These are phyloP conservation scores for Suaeda aralocaspica DNA, from an alignment of 148 eudicot genomes.

Conservation along the genomic window DNA sequence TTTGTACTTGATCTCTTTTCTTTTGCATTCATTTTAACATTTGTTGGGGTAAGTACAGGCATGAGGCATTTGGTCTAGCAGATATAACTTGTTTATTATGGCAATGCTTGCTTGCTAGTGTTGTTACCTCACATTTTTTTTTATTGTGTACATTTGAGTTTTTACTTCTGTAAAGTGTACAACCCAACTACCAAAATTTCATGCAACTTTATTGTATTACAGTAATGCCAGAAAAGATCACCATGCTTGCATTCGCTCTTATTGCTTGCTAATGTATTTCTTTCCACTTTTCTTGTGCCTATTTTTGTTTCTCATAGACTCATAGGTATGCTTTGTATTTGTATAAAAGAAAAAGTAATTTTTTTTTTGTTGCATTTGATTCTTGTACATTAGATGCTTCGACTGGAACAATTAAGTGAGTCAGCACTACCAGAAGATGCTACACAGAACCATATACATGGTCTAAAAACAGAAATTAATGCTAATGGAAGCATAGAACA, in stretches of 20 bases:
- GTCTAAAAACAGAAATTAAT: conserved; percentile 23
- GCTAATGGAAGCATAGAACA: conserved; percentile 28
- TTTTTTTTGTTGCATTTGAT: too few relatives aligned
- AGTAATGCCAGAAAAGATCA: background rate
- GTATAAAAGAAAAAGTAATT: too few relatives aligned
- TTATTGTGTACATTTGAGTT: background rate
- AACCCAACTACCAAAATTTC: background rate
- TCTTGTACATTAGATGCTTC: conserved; percentile 43
- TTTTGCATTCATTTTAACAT: background rate
- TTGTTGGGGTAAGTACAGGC: background rate
- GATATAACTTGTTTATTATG: background rate
- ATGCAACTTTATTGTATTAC: background rate
- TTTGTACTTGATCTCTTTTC: conserved; percentile 25
- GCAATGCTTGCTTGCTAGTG: background rate
- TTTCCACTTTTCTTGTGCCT: background rate
- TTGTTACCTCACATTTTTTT: background rate
- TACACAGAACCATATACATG: conserved; percentile 24
- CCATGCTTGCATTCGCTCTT: background rate
- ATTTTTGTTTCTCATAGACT: background rate
- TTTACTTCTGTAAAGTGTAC: background rate
- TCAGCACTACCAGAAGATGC: conserved; percentile 31
- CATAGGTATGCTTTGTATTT: background rate
- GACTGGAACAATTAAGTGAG: conserved; percentile 44
- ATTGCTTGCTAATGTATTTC: background rate
- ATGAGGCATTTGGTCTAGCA: background rate